A percentile compares a stretch with the other conserved stretches of the same genome.
These are phyloP conservation scores for Aspergillus sp. DNA, from an alignment of 2,329 filamentous ascomycete genomes.

Conservation along the genomic window DNA sequence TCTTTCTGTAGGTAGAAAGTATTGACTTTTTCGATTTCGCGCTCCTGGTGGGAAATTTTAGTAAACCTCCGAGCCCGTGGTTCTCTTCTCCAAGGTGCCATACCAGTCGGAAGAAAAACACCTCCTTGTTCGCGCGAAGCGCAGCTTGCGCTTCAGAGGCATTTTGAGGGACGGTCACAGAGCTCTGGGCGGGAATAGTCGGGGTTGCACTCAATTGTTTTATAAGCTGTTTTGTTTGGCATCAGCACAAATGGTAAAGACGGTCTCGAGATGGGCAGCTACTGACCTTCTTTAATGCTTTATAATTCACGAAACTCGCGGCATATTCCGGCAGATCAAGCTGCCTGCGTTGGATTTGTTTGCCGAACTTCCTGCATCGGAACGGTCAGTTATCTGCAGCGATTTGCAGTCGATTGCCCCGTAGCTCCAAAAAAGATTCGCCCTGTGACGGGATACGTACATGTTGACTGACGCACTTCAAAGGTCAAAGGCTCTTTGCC, in stretches of 20 bases:
- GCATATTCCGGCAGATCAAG: slow-evolving; percentile 99
- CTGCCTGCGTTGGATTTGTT: slow-evolving; percentile 98
- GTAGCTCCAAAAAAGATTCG: neutral
- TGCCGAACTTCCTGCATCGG: slow-evolving; percentile 89
- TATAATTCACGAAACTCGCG: slow-evolving; percentile 98
- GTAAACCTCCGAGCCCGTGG: neutral
- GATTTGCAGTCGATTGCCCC: neutral
- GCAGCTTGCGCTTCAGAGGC: slow-evolving; percentile 76
- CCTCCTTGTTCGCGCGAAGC: slow-evolving; percentile 94
- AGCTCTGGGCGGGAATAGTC: slow-evolving; percentile 74
- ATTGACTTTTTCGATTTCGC: slow-evolving; percentile 98
- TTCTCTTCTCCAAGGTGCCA: slow-evolving; percentile 29
- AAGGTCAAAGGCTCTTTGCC: slow-evolving; percentile 10
- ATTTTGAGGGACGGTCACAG: slow-evolving; percentile 41
- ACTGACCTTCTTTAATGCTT: slow-evolving; percentile 91
- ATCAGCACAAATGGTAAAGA: slow-evolving; percentile 18
- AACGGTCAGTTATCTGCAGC: slow-evolving; percentile 12
- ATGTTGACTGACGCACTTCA: slow-evolving; percentile 18
- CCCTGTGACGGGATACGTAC: slow-evolving; percentile 14
- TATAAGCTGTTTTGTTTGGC: slow-evolving; percentile 70
- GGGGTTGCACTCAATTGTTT: slow-evolving; percentile 95
- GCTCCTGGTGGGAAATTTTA: slow-evolving; percentile 63
- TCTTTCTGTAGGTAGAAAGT: slow-evolving; percentile 97
- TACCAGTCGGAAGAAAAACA: slow-evolving; percentile 97
- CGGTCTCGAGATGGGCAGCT: neutral